Percentiles rank a stretch among this genome's conserved stretches.
These are phyloP conservation scores for Exophiala phaeomuriformis DNA, from an alignment of 2,329 filamentous ascomycete species.

Conservation along the genomic window DNA sequence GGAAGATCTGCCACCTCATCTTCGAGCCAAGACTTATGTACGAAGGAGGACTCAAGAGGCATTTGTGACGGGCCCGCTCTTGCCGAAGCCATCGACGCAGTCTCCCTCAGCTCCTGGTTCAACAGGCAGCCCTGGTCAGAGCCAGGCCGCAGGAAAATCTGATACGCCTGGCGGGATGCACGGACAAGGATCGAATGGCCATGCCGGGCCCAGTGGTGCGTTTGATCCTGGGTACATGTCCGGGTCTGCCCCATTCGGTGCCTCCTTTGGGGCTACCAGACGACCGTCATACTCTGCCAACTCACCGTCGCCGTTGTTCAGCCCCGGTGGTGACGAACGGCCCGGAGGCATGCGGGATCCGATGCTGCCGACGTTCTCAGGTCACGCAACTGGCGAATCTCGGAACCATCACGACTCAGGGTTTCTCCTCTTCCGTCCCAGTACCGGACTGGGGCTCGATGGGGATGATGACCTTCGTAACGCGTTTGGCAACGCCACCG, in stretches of 20 bases:
- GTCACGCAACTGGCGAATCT: constrained; percentile 4
- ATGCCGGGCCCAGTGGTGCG: constrained; percentile 28
- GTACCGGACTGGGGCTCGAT: constrained; percentile 26
- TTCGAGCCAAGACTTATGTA: constrained; percentile 71
- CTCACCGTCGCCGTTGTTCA: constrained; percentile 39
- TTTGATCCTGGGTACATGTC: constrained; percentile 16
- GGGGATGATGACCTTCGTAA: constrained; percentile 26
- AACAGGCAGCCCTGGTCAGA: constrained; percentile 29
- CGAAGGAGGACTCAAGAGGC: constrained; percentile 57
- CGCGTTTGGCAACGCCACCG: constrained; percentile 30
- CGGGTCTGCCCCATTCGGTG: constrained; percentile 24
- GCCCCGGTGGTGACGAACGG: constrained; percentile 31
- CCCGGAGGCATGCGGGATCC: constrained; percentile 21
- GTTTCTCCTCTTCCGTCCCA: constrained; percentile 23
- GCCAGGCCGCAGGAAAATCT: constrained; percentile 12
- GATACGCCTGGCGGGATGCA: constrained; percentile 30
- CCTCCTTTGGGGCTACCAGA: constrained; percentile 22
- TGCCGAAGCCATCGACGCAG: constrained; percentile 20
- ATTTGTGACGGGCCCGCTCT: constrained; percentile 20
- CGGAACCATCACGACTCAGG: constrained; percentile 31
- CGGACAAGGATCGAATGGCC: constrained; percentile 30
- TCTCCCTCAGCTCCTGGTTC: constrained; percentile 27
- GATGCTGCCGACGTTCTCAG: constrained; percentile 21
- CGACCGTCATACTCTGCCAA: constrained; percentile 34
- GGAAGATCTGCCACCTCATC: constrained; percentile 77